Evolutionary conservation across 805 yeast species (phyloP).

Genomic region (Ogataea trehalophila): DNA sequence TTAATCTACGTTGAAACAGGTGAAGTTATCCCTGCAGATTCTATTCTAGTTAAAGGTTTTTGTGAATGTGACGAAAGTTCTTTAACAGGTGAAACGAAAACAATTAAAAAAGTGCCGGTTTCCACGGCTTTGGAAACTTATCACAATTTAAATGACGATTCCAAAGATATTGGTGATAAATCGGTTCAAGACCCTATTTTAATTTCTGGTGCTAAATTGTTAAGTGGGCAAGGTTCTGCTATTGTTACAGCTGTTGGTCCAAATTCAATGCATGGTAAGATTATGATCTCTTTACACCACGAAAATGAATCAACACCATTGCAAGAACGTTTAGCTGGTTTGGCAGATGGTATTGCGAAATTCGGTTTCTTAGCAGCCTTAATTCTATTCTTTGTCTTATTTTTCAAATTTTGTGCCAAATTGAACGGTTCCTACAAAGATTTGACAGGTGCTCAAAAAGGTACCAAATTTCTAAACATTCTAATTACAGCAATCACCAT

Average conservation of each 20-base stretch:
- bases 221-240: conserved; percentile 83
- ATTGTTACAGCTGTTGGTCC: conserved; percentile 87
- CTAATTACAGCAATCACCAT: conserved; percentile 88
- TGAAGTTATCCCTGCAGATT: conserved; percentile 89
- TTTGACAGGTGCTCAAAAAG: conserved; percentile 65
- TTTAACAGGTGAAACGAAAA: conserved; percentile 89
- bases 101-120: conserved; percentile 67
- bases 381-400: conserved; percentile 72
- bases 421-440: conserved; percentile 42
- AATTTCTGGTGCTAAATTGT: conserved; percentile 85
- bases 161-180: conserved; percentile 36
- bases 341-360: conserved; percentile 94
- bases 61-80: conserved; percentile 90
- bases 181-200: conserved; percentile 70
- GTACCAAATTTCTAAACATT: conserved; percentile 76
- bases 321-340: conserved; percentile 70
- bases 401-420: conserved; percentile 68
- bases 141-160: conserved; percentile 1
- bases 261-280: conserved; percentile 86
- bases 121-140: conserved; percentile 33
- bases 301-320: conserved; percentile 86
- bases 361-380: conserved; percentile 85
- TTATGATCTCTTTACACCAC: conserved; percentile 71
- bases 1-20: conserved; percentile 82
- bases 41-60: conserved; percentile 65